These are phyloP conservation scores for Crithidia bombi DNA, from an alignment of 208 protist genomes.

Conservation along the genomic window DNA sequence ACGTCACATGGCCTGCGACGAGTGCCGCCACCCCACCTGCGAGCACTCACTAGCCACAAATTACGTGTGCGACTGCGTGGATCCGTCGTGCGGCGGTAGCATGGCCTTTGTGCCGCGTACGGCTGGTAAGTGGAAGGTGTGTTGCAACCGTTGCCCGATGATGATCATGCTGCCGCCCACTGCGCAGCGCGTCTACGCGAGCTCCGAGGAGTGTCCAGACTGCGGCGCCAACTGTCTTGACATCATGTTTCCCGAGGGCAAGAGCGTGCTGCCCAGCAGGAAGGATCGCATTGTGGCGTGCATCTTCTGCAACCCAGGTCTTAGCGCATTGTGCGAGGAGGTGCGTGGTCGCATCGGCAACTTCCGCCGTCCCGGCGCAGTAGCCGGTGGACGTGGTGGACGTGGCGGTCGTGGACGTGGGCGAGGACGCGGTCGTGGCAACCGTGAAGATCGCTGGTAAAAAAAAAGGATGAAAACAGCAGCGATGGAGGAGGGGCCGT, in stretches of 20 bases:
- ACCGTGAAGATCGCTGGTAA: slow-evolving; percentile 29
- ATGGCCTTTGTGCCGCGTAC: slow-evolving; percentile 90
- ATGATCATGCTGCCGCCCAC: slow-evolving; percentile 88
- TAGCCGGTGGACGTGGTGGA: slow-evolving; percentile 25
- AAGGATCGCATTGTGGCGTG: slow-evolving; percentile 79
- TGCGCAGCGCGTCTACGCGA: slow-evolving; percentile 81
- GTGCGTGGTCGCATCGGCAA: slow-evolving; percentile 72
- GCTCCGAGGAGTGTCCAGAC: slow-evolving; percentile 73
- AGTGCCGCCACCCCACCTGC: slow-evolving; percentile 94
- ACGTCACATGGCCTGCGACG: slow-evolving; percentile 88
- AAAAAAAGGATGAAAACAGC: slow-evolving; percentile 19
- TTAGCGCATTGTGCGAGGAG: slow-evolving; percentile 72
- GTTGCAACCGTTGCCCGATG: slow-evolving; percentile 89
- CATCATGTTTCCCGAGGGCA: slow-evolving; percentile 82
- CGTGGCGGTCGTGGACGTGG: slow-evolving; percentile 31
- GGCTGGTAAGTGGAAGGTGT: slow-evolving; percentile 88
- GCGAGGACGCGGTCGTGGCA: slow-evolving; percentile 25
- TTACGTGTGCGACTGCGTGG: slow-evolving; percentile 88
- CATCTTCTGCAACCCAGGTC: slow-evolving; percentile 75
- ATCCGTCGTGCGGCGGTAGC: slow-evolving; percentile 68
- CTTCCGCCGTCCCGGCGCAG: slow-evolving; percentile 48
- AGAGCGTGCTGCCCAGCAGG: slow-evolving; percentile 73
- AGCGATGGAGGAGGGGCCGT: neutral
- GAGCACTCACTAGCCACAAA: slow-evolving; percentile 86
- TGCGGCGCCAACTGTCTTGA: slow-evolving; percentile 81